A percentile compares a stretch with the other conserved stretches of the same genome.
Conservation (phyloP, 2,329 filamentous ascomycete genomes). For the Metarhizium sp. region DNA sequence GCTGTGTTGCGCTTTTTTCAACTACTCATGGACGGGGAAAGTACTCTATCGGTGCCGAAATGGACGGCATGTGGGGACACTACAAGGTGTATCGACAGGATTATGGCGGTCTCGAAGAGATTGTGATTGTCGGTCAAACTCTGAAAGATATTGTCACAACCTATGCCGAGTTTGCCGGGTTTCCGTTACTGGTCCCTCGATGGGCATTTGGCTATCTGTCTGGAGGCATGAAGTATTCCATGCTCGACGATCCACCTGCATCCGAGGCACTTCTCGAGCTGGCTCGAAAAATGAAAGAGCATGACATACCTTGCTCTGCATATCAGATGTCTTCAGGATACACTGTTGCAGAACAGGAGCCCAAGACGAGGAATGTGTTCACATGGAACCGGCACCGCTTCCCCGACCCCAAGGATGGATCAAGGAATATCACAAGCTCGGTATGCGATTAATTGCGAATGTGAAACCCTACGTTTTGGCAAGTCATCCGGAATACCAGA, state of each 20-base stretch:
- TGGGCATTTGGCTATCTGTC: conserved; percentile 68
- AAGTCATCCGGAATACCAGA: conserved; percentile 57
- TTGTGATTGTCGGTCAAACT: conserved; percentile 56
- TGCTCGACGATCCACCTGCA: conserved; percentile 40
- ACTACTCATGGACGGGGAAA: conserved; percentile 54
- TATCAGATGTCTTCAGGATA: conserved; percentile 69
- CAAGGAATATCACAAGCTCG: conserved; percentile 49
- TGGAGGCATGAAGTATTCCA: conserved; percentile 48
- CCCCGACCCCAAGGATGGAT: conserved; percentile 56
- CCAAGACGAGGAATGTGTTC: conserved; percentile 38
- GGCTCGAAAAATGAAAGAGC: conserved; percentile 48
- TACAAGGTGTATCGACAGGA: conserved; percentile 69
- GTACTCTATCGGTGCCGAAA: conserved; percentile 60
- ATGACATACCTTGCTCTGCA: conserved; percentile 61
- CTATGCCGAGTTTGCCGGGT: conserved; percentile 60
- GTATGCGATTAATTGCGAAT: conserved; percentile 60
- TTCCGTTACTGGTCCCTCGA: conserved; percentile 56
- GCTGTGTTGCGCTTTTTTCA: conserved; percentile 59
- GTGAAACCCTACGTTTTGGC: conserved; percentile 64
- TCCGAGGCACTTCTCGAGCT: conserved; percentile 53
- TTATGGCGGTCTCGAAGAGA: conserved; percentile 63
- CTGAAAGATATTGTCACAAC: conserved; percentile 55
- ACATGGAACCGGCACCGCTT: conserved; percentile 64
- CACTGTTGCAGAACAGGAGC: conserved; percentile 55
- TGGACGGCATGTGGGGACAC: conserved; percentile 67